Conservation (phyloP, 441 rosid species). For the Jatropha multifida region DNA sequence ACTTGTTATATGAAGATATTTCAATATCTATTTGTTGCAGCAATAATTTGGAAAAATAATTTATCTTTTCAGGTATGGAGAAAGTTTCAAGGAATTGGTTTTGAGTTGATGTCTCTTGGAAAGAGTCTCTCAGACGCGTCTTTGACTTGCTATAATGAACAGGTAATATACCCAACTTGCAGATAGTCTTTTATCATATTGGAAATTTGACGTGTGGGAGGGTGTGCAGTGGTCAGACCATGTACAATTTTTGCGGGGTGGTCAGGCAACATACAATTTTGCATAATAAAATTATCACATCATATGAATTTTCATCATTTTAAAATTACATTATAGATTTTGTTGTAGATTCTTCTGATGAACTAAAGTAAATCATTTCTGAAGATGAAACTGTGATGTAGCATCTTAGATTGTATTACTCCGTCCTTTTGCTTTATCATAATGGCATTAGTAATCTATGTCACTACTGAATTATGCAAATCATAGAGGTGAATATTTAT, state of each 20-base stretch:
- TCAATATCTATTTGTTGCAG: constrained; percentile 11
- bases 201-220: neutral
- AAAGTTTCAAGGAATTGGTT: constrained; percentile 61
- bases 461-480: neutral
- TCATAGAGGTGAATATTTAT: constrained; percentile 8
- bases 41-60: constrained; percentile 18
- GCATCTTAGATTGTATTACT: constrained; percentile 7
- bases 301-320: constrained; percentile 5
- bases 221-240: neutral
- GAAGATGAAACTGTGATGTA: constrained; percentile 39
- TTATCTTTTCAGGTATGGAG: constrained; percentile 64
- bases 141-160: constrained; percentile 44
- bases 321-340: neutral
- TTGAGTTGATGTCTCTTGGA: constrained; percentile 65
- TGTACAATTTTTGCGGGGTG: neutral
- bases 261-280: no score
- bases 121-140: constrained; percentile 66
- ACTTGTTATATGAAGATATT: neutral
- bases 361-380: neutral
- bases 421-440: constrained; percentile 5
- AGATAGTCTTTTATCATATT: constrained; percentile 4
- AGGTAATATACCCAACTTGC: constrained; percentile 44
- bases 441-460: neutral
- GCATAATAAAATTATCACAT: no score
- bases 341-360: constrained; percentile 3